phyloP scores from a whole-genome alignment of 352 stramenopile genomes.

The Pythium monospermum region DNA sequence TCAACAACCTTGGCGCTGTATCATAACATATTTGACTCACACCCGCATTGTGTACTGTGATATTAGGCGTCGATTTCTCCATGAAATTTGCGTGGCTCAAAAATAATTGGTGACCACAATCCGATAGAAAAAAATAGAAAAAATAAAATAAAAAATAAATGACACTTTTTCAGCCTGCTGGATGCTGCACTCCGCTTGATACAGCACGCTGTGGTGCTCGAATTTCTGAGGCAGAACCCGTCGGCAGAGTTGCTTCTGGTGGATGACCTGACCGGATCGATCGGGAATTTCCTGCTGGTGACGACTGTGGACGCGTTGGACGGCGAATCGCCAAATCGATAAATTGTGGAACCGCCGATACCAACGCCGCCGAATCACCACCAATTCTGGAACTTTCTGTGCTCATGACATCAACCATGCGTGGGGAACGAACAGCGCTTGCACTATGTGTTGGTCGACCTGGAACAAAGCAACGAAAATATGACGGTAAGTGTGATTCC shows the following conservation, averaged over 20 bases:
- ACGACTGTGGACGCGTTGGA: conserved; percentile 45
- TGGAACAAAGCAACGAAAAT: not conserved
- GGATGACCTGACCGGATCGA: not conserved
- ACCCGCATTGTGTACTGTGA: too few relatives aligned
- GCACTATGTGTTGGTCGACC: conserved; percentile 19
- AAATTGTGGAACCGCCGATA: conserved; percentile 9
- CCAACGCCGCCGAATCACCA: not conserved
- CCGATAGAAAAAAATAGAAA: too few relatives aligned
- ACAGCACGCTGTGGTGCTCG: too few relatives aligned
- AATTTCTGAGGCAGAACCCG: not conserved
- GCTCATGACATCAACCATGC: too few relatives aligned
- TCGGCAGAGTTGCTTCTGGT: not conserved
- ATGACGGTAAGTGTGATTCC: not conserved
- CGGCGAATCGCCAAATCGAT: conserved; percentile 10
- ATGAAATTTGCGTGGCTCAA: conserved; percentile 9
- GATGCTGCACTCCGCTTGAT: not conserved
- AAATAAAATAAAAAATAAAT: not conserved
- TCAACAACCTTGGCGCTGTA: too few relatives aligned
- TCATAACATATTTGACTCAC: too few relatives aligned
- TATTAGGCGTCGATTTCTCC: conserved; percentile 12
- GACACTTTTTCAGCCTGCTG: conserved; percentile 2
- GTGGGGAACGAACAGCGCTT: conserved; percentile 8
- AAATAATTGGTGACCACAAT: not conserved
- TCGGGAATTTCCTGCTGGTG: conserved; percentile 22
- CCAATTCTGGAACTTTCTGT: not conserved